Conservation (phyloP, 306 rosid species). For the Ochetophila trinervis region DNA sequence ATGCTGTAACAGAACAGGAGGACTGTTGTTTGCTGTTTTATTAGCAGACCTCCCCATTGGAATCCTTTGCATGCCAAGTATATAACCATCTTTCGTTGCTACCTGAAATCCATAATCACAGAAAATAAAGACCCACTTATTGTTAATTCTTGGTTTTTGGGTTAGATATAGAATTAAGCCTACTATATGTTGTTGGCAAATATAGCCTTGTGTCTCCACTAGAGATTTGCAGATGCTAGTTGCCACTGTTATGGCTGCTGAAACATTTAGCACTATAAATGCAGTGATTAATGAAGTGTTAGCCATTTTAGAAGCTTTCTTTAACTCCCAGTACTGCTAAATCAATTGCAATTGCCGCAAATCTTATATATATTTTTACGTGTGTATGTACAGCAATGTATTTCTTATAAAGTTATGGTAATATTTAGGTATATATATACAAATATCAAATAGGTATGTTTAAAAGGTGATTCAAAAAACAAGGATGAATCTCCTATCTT, state of each 20-base stretch:
- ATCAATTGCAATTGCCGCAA: too few species aligned
- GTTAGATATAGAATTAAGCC: neutral
- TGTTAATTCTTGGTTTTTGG: neutral
- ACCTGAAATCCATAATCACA: conserved; percentile 35
- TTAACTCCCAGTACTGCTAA: too few species aligned
- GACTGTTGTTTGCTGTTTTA: conserved; percentile 10
- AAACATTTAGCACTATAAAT: neutral
- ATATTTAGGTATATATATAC: too few species aligned
- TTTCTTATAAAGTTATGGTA: too few species aligned
- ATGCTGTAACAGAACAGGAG: conserved; percentile 56
- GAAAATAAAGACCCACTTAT: neutral
- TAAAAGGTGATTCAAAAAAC: too few species aligned
- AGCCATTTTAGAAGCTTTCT: neutral
- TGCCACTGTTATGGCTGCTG: neutral
- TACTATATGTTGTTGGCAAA: conserved; percentile 52
- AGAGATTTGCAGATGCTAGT: conserved; percentile 39
- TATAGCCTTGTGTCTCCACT: conserved; percentile 49
- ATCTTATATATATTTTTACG: too few species aligned
- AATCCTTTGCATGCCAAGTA: conserved; percentile 55
- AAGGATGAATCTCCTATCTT: too few species aligned
- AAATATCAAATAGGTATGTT: too few species aligned
- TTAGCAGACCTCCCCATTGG: conserved; percentile 20
- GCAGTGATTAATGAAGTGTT: neutral
- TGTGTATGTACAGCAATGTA: too few species aligned
- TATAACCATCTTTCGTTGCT: conserved; percentile 49